Evolutionary conservation across 192 early-diverging fungal species (phyloP).

Genomic region (Dispira simplex): DNA sequence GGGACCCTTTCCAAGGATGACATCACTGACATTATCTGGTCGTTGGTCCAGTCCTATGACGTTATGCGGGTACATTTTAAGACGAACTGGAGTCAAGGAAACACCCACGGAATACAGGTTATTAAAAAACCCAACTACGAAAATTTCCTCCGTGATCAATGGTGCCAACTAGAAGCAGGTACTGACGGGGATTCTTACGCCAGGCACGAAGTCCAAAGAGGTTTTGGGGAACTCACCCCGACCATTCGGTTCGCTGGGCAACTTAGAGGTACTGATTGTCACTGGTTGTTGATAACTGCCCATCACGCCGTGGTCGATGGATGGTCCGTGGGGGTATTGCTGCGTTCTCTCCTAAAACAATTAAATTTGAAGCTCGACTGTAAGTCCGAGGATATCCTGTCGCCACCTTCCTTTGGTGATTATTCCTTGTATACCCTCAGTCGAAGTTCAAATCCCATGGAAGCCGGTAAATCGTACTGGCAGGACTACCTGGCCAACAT

Average conservation of each 20-base stretch:
- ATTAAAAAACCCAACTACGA: neutral
- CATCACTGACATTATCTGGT: neutral
- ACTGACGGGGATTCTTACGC: neutral
- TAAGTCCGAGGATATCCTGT: neutral
- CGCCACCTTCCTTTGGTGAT: neutral
- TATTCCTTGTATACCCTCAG: neutral
- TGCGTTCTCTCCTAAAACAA: neutral
- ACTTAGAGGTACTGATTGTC: neutral
- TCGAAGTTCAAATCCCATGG: neutral
- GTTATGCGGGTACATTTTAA: neutral
- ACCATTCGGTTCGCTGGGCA: neutral
- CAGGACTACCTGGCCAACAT: neutral
- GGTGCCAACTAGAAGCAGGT: neutral
- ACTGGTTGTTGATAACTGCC: neutral
- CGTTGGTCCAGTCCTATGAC: neutral
- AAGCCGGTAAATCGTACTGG: neutral
- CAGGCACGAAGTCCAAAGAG: neutral
- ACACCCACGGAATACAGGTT: neutral
- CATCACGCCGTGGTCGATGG: neutral
- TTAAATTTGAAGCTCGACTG: neutral
- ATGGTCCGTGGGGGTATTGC: neutral
- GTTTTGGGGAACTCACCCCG: neutral
- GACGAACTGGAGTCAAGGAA: neutral
- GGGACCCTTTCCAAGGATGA: neutral
- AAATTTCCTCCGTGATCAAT: neutral